A percentile compares a stretch with the other conserved stretches of the same genome.
phyloP scores from a whole-genome alignment of 352 stramenopile species.

The Globisporangium iwayamae region DNA sequence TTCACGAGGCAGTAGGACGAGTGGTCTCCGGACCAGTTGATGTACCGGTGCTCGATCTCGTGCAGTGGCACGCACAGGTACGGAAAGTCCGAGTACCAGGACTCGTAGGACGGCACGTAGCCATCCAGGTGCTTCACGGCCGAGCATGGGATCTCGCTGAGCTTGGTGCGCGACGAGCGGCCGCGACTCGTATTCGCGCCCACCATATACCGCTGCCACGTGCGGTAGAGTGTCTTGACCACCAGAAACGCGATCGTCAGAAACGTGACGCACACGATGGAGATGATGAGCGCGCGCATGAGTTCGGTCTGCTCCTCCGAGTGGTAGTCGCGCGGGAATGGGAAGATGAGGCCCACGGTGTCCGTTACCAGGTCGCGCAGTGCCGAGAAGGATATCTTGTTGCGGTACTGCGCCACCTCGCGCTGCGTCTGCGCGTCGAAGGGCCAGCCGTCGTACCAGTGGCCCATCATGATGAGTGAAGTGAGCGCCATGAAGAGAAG shows the following conservation, averaged over 20 bases:
- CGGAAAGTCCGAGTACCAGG: conserved; percentile 68
- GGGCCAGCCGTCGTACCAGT: conserved; percentile 79
- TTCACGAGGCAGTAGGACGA: conserved; percentile 58
- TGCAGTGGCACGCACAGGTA: conserved; percentile 55
- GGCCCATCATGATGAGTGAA: conserved; percentile 70
- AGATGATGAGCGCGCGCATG: conserved; percentile 35
- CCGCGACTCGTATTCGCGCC: conserved; percentile 18
- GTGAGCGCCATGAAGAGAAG: conserved; percentile 58
- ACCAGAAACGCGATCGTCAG: conserved; percentile 29
- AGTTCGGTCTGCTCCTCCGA: conserved; percentile 31
- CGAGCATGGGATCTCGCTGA: conserved; percentile 45
- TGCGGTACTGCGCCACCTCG: conserved; percentile 24
- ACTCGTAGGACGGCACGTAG: conserved; percentile 62
- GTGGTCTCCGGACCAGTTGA: conserved; percentile 59
- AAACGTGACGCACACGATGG: conserved; percentile 37
- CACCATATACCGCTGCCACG: conserved; percentile 38
- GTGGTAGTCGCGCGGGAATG: conserved; percentile 42
- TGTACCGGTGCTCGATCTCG: conserved; percentile 48
- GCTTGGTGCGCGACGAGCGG: conserved; percentile 21
- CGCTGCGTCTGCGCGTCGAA: conserved; percentile 45
- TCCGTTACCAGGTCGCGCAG: conserved; percentile 27
- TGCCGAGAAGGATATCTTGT: conserved; percentile 13
- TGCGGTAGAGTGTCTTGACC: conserved; percentile 31
- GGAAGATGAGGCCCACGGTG: conserved; percentile 45
- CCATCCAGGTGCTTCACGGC: conserved; percentile 43